Percentiles rank a stretch among this genome's conserved stretches.
These are phyloP conservation scores for Limtongia smithiae DNA, from an alignment of 805 yeast species.

Conservation along the genomic window DNA sequence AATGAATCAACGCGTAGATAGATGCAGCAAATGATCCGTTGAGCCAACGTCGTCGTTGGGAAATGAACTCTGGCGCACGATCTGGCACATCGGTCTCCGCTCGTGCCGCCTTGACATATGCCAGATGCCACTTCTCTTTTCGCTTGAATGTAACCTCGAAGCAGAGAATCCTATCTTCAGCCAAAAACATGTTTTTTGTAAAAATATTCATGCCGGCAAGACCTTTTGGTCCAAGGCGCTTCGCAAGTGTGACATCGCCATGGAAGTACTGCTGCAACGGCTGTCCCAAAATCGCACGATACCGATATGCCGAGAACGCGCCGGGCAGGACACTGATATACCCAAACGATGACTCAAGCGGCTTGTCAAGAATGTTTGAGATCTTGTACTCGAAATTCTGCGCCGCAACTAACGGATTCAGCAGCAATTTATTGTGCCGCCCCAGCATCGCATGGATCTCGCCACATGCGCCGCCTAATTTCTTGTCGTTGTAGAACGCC, in stretches of 20 bases:
- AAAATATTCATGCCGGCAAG: constrained; percentile 61
- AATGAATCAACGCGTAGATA: constrained; percentile 53
- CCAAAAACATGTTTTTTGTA: constrained; percentile 65
- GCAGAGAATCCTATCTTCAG: constrained; percentile 66
- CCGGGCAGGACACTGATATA: constrained; percentile 65
- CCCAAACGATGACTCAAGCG: constrained; percentile 62
- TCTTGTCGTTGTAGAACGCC: constrained; percentile 66
- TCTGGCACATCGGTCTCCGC: constrained; percentile 72
- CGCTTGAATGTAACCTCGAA: constrained; percentile 60
- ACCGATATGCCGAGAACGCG: constrained; percentile 64
- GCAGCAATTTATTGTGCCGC: constrained; percentile 47
- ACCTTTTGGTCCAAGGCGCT: constrained; percentile 48
- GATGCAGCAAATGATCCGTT: constrained; percentile 70
- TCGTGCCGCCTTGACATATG: constrained; percentile 59
- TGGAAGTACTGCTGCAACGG: constrained; percentile 65
- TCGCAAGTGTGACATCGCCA: constrained; percentile 55
- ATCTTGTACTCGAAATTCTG: constrained; percentile 52
- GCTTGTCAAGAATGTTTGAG: constrained; percentile 64
- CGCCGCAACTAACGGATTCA: constrained; percentile 90
- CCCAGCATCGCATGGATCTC: constrained; percentile 89
- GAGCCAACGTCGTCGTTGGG: constrained; percentile 66
- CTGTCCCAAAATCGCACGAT: constrained; percentile 57
- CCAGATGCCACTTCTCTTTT: constrained; percentile 56
- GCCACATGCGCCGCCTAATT: constrained; percentile 97
- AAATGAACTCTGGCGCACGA: constrained; percentile 55